Conservation (phyloP, 1,284 basidiomycete genomes). For the Rhodotorula sp. region DNA sequence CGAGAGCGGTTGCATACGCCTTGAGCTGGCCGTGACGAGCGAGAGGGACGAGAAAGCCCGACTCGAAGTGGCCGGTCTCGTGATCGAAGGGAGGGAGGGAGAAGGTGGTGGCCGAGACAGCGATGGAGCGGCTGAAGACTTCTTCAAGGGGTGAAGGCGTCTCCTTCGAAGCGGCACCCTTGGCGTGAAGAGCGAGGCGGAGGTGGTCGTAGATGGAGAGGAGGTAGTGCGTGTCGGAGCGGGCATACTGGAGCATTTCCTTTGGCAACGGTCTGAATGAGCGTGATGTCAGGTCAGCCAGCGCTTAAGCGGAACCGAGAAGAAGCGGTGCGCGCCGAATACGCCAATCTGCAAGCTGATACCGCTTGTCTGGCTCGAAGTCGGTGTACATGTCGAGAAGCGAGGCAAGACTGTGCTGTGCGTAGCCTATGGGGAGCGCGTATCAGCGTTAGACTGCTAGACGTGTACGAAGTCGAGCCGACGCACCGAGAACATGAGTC, state of each 20-base stretch:
- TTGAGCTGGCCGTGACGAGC: conserved; percentile 70
- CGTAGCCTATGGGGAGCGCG: conserved; percentile 60
- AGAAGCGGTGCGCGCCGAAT: conserved; percentile 62
- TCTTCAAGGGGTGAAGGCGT: conserved; percentile 45
- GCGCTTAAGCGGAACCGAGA: neutral
- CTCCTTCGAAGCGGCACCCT: conserved; percentile 9
- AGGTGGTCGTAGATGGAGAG: conserved; percentile 89
- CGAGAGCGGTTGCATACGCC: conserved; percentile 39
- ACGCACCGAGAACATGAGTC: conserved; percentile 72
- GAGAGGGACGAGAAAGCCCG: conserved; percentile 74
- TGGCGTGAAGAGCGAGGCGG: conserved; percentile 75
- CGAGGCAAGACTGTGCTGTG: conserved; percentile 75
- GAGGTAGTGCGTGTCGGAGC: conserved; percentile 93
- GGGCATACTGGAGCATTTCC: conserved; percentile 89
- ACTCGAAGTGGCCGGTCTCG: conserved; percentile 62
- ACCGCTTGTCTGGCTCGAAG: conserved; percentile 91
- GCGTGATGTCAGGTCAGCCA: neutral
- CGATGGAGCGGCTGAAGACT: conserved; percentile 66
- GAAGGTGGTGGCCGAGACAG: conserved; percentile 69
- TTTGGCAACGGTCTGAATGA: conserved; percentile 67
- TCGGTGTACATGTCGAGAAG: conserved; percentile 87
- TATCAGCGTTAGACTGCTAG: neutral
- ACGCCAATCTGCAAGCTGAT: conserved; percentile 95
- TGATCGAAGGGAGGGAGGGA: conserved; percentile 67
- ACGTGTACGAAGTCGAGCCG: neutral